Evolutionary conservation across 257 asterid species (phyloP), one percentile per base, ranked within the genome.

Genomic region (Anisodus acutangulus): DNA sequence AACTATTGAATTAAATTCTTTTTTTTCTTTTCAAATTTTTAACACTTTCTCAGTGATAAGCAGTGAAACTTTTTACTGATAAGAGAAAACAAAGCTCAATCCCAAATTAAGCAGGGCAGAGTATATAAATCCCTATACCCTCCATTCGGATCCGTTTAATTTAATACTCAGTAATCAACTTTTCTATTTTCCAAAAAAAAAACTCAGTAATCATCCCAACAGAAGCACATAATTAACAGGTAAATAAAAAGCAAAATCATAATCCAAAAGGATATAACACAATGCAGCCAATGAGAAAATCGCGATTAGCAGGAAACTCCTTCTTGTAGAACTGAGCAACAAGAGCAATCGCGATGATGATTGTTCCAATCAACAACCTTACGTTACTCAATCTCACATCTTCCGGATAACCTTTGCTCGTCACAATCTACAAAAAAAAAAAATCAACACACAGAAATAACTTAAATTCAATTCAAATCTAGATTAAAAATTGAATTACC

Each of bases 321-420:
- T 95, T 95, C 84, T 93, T 90, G 92, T 97, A 97, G 85, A 97
- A 95, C 94, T 97, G 97, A 7, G 99, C 98, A 74, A 97, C 91
- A 58, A 97, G 91, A 3, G 98, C 99, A 74, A 95, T 89, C 13
- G 86, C 81, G 67, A 97, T 92, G 83, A 94, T 91, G 82, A 92
- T 55, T 58, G 87, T 80, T 66, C 99, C 98, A 16, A 97, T 84
- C 88, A 95, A 68, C 89, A 97, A 88, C 71, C 97, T 89, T 39
- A 91, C 31, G 89, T 95, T 97, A 84, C 98, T 97, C 94, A 93
- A 68, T 91, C 95, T 95, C 86, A 90, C 93, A 89, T 97, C 94
- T 84, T 97, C 98, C 2, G 90, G 89, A 85, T 88, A 97, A 2
- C 99, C 99, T 85, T 91, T 93, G 90, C 94, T 86, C 26, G 93